These are phyloP conservation scores for Hamamelis virginiana DNA, from an alignment of 164 flowering plant species.

Conservation along the genomic window DNA sequence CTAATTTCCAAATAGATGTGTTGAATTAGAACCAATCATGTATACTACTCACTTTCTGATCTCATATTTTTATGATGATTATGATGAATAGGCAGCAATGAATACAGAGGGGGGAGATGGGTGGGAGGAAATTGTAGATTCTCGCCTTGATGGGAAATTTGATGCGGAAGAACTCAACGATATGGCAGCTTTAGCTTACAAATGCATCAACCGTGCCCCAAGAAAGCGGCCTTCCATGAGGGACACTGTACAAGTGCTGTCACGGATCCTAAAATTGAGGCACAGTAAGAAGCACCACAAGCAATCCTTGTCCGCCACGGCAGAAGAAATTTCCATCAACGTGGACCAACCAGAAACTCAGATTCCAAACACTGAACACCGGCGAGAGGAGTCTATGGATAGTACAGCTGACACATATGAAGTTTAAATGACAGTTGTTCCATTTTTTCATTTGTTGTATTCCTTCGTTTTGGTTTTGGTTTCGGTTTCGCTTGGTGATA, in stretches of 20 bases:
- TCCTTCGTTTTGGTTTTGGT: background rate
- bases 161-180: slow-evolving; percentile 71
- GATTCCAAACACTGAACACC: slow-evolving; percentile 34
- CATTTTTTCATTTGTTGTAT: slow-evolving; percentile 16
- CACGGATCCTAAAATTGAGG: slow-evolving; percentile 50
- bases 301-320: slow-evolving; percentile 34
- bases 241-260: slow-evolving; percentile 77
- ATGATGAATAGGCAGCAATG: slow-evolving; percentile 75
- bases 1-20: no score
- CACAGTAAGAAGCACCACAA: slow-evolving; percentile 50
- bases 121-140: slow-evolving; percentile 94
- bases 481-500: background rate
- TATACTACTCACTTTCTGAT: background rate
- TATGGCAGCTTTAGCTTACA: slow-evolving; percentile 76
- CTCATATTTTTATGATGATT: background rate
- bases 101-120: slow-evolving; percentile 69
- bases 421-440: slow-evolving; percentile 23
- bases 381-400: slow-evolving; percentile 62
- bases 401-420: slow-evolving; percentile 47
- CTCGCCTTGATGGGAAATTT: slow-evolving; percentile 67
- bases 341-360: slow-evolving; percentile 41
- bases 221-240: slow-evolving; percentile 82
- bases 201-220: slow-evolving; percentile 63
- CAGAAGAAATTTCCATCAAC: slow-evolving; percentile 58
- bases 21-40: background rate